A percentile compares a stretch with the other conserved stretches of the same genome.
phyloP scores from a whole-genome alignment of 75 land plant species.

The Cunninghamia lanceolata region DNA sequence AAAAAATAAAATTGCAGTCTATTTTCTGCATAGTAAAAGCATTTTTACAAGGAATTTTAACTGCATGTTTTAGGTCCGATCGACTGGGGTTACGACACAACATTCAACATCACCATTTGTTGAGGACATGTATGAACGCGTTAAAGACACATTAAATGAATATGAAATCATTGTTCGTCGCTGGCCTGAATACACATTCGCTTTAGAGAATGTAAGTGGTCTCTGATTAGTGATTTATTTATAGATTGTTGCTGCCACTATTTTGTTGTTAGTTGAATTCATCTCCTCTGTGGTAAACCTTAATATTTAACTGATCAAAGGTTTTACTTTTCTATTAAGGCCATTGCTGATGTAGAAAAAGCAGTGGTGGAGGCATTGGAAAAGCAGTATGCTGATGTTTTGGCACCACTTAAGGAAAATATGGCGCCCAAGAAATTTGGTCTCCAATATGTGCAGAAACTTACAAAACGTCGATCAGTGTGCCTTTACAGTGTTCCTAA shows the following conservation, averaged over 20 bases:
- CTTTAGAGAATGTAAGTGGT: slow-evolving; percentile 74
- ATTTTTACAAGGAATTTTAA: neutral
- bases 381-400: slow-evolving; percentile 87
- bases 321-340: slow-evolving; percentile 53
- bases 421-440: slow-evolving; percentile 70
- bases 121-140: slow-evolving; percentile 88
- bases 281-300: too few relatives aligned
- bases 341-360: slow-evolving; percentile 90
- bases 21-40: neutral
- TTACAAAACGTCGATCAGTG: slow-evolving; percentile 51
- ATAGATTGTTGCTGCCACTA: neutral
- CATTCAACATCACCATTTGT: slow-evolving; percentile 71
- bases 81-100: slow-evolving; percentile 59
- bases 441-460: slow-evolving; percentile 85
- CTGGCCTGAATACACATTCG: slow-evolving; percentile 87
- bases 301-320: slow-evolving; percentile 7
- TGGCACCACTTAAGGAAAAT: slow-evolving; percentile 80
- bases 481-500: slow-evolving; percentile 69
- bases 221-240: neutral
- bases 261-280: neutral
- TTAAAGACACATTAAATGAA: slow-evolving; percentile 76
- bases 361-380: slow-evolving; percentile 84
- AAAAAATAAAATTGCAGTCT: neutral
- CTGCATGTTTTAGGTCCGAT: slow-evolving; percentile 53
- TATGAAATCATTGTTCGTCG: slow-evolving; percentile 79